Evolutionary conservation across 305 asterid genomes (phyloP).

Genomic region (Stenogyne calaminthoides): DNA sequence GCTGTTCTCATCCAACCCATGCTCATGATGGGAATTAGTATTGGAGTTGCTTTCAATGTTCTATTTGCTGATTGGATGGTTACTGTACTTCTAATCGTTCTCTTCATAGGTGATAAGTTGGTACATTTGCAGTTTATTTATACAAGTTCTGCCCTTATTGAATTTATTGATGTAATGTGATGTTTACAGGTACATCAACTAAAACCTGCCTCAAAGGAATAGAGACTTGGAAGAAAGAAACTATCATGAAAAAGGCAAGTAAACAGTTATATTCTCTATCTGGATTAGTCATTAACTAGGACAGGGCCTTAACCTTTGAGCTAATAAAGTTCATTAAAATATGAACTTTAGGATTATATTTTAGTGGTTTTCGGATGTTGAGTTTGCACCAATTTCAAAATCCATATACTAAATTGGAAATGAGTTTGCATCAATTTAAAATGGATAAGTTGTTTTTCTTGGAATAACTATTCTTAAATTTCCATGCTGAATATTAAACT

Average conservation of each 20-base stretch:
- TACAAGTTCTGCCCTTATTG: neutral
- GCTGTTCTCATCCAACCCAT: conserved; percentile 98
- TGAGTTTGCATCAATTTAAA: neutral
- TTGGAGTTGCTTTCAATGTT: conserved; percentile 93
- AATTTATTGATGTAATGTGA: conserved; percentile 16
- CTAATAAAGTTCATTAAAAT: neutral
- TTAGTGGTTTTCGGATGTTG: conserved; percentile 2
- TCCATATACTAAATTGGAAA: neutral
- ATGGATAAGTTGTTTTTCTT: neutral
- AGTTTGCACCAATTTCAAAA: neutral
- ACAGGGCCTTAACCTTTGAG: neutral
- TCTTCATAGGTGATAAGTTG: conserved; percentile 65
- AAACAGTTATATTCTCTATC: neutral
- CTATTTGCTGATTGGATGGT: conserved; percentile 98
- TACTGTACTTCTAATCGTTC: conserved; percentile 79
- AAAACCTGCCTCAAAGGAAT: conserved; percentile 61
- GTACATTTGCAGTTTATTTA: conserved; percentile 22
- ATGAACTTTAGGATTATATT: conserved; percentile 9
- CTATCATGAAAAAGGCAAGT: conserved; percentile 52
- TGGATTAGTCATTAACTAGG: neutral
- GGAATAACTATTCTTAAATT: neutral
- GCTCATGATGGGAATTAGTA: conserved; percentile 97
- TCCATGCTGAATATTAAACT: conserved; percentile 21
- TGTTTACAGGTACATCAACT: conserved; percentile 54
- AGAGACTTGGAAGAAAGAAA: conserved; percentile 67